Base-by-base conservation (phyloP, 495 filamentous ascomycete species). In the Penicillium daleae region DNA sequence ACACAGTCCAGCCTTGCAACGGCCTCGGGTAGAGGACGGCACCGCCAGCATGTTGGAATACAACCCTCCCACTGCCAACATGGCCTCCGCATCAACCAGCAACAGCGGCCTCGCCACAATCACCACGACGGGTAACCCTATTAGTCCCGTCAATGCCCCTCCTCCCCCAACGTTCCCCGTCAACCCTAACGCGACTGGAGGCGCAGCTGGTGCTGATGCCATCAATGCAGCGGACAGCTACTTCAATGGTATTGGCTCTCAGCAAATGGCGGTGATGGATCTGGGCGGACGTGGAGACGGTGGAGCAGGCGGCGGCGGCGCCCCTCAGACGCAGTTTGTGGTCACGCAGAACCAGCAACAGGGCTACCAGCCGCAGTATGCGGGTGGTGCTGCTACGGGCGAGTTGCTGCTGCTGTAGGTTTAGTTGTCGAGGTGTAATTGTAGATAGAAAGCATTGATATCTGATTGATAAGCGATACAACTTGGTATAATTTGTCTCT, bases 1-100 rank as follows among this genome's bases (percentile, higher is more conserved):
- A 40, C 91, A 94, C 40, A 90, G 86, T 9, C 95, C 95, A 0
- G 93, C 93, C 0, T 80, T 99, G 39, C 95, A 97, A 76, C 86
- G 86, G 62, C 84, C 88, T 6, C 29, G 74, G 69, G 32, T 76
- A 81, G 31, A 86, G 80, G 62, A 86, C 83, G 65, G 67, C 48
- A 75, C 67, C 12, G 68, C 58, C n/a, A 64, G 37, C 19, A 71
- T 70, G 64, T 71, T 77, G 22, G 67, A 69, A 44, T 76, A 70
- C 60, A 74, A 59, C 50, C 66, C 67, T 29, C 69, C 71, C 4
- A 48, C 72, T 26, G 66, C 68, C 29, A 66, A 56, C 31, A 46
- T 59, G 35, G 54, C 65, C 8, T 22, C 72, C 12, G 56, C 63
- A 24, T 64, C 68, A 54, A 73, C 67, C 3, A 73, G 70, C 59